phyloP scores from a whole-genome alignment of 306 rosid genomes.

The Lathyrus aphaca region DNA sequence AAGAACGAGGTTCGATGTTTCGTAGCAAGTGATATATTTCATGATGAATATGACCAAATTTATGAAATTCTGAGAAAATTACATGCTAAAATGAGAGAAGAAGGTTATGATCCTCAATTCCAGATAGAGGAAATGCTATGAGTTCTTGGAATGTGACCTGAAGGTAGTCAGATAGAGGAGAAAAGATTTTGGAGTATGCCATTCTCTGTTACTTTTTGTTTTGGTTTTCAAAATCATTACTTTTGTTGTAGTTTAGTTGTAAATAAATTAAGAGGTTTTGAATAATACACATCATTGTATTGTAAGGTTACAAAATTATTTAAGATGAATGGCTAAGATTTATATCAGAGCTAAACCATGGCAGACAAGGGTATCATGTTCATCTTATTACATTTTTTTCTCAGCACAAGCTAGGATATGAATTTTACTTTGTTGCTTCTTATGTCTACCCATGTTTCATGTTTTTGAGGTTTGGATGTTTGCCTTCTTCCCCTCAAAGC shows the following conservation, averaged over 20 bases:
- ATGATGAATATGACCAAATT: constrained; percentile 49
- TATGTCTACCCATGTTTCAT: no score
- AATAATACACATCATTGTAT: not conserved
- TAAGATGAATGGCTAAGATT: constrained; percentile 4
- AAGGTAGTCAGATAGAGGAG: no score
- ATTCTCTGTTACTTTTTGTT: constrained; percentile 13
- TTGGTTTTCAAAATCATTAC: not conserved
- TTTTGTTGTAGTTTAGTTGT: constrained; percentile 1
- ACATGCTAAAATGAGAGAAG: constrained; percentile 58
- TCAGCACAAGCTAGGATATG: no score
- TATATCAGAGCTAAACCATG: not conserved
- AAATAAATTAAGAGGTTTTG: not conserved
- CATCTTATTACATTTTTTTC: no score
- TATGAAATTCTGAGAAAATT: constrained; percentile 56
- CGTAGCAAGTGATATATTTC: constrained; percentile 56
- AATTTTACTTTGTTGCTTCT: no score
- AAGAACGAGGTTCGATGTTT: constrained; percentile 56
- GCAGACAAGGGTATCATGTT: no score
- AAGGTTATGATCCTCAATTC: constrained; percentile 40
- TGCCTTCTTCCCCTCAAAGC: no score
- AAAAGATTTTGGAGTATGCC: not conserved
- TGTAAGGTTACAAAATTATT: not conserved
- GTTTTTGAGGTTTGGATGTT: no score
- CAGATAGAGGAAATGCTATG: constrained; percentile 22
- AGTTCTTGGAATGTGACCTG: constrained; percentile 7